These are phyloP conservation scores for Amylocarpus encephaloides DNA, from an alignment of 2,329 filamentous ascomycete genomes.

Conservation along the genomic window DNA sequence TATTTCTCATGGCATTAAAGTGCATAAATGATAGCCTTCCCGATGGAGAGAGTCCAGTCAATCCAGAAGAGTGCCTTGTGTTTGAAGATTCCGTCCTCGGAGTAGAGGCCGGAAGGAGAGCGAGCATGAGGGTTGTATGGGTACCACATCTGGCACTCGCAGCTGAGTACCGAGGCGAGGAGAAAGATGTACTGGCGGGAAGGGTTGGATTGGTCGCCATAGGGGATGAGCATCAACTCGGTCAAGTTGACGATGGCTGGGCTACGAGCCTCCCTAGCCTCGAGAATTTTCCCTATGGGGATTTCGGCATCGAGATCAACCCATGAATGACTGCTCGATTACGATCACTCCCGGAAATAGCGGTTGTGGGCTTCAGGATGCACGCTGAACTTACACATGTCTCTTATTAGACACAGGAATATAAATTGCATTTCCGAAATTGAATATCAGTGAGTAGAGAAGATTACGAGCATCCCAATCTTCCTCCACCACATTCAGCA, in stretches of 20 bases:
- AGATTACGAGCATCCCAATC: conserved; percentile 10
- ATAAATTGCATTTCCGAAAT: conserved; percentile 1
- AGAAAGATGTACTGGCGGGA: conserved; percentile 78
- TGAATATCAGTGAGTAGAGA: conserved; percentile 8
- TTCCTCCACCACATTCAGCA: not conserved
- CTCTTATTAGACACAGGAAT: not conserved
- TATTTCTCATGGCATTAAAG: conserved; percentile 80
- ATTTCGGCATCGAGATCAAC: no score
- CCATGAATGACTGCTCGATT: no score
- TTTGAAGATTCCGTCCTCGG: conserved; percentile 94
- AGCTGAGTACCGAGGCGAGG: conserved; percentile 67
- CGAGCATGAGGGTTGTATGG: conserved; percentile 94
- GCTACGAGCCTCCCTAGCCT: no score
- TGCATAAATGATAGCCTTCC: conserved; percentile 72
- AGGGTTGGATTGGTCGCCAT: no score
- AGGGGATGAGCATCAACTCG: no score
- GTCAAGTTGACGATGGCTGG: no score
- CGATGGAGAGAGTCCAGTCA: conserved; percentile 57
- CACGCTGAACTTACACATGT: not conserved
- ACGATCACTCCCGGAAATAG: not conserved
- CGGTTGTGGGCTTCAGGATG: not conserved
- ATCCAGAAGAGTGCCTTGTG: conserved; percentile 82
- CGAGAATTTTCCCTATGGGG: no score
- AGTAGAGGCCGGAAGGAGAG: conserved; percentile 80
- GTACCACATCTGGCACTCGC: conserved; percentile 74